phyloP scores from a whole-genome alignment of 495 filamentous ascomycete species.

The Penicillium antarcticum region DNA sequence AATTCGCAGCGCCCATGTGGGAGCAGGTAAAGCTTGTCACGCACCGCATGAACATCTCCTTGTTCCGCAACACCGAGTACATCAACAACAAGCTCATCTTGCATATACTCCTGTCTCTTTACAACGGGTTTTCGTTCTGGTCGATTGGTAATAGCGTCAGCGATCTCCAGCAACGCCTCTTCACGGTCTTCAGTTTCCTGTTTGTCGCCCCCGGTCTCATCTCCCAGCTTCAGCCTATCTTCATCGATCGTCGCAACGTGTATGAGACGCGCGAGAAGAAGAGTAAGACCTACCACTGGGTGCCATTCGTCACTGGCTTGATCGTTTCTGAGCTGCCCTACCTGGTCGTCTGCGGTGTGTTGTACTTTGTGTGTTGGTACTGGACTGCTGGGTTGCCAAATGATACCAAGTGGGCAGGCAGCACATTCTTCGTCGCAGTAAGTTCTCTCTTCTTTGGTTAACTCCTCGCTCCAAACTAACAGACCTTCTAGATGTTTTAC shows the following conservation, averaged over 20 bases:
- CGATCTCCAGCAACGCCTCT: constrained; percentile 24
- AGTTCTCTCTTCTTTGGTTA: too few species aligned
- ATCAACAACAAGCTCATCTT: constrained; percentile 54
- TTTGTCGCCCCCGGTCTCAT: constrained; percentile 44
- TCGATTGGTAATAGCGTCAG: constrained; percentile 21
- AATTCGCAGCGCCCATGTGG: constrained; percentile 55
- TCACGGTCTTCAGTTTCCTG: constrained; percentile 45
- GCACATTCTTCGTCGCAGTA: constrained; percentile 44
- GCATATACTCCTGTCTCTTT: constrained; percentile 24
- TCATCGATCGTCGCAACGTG: constrained; percentile 45
- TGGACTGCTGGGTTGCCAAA: constrained; percentile 32
- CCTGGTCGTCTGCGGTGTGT: constrained; percentile 39
- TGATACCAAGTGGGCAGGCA: constrained; percentile 39
- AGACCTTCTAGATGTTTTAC: constrained; percentile 37
- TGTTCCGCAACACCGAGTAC: constrained; percentile 60
- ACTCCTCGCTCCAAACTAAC: too few species aligned
- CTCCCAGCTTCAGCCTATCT: constrained; percentile 47
- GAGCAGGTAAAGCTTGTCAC: constrained; percentile 52
- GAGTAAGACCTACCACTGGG: constrained; percentile 49
- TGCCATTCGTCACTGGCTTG: constrained; percentile 42
- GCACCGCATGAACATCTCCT: constrained; percentile 51
- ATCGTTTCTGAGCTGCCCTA: constrained; percentile 50
- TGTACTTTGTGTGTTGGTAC: constrained; percentile 51
- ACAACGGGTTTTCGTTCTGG: constrained; percentile 38
- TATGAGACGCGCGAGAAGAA: constrained; percentile 49